Conservation (phyloP, 768 basidiomycete species). For the Tylopilus sp. region DNA sequence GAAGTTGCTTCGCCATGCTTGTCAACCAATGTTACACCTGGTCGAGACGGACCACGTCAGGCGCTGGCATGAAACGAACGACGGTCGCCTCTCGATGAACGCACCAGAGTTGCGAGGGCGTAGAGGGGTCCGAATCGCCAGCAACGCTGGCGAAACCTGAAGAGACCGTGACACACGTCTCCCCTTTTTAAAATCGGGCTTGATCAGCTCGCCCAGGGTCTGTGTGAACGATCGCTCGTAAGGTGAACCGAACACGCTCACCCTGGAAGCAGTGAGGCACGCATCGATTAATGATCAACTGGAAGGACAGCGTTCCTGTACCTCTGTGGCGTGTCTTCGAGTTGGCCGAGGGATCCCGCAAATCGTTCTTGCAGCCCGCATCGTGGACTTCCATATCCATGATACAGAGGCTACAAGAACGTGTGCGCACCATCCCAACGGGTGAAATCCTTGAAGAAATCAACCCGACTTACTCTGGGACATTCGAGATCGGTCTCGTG, state of each 20-base stretch:
- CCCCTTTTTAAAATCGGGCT: not conserved
- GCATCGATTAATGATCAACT: too few relatives aligned
- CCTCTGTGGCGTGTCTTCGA: not conserved
- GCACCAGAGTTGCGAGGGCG: not conserved
- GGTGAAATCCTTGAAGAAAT: too few relatives aligned
- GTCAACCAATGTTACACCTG: not conserved
- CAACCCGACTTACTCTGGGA: too few relatives aligned
- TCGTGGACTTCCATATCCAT: too few relatives aligned
- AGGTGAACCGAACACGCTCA: not conserved
- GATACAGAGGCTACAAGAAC: too few relatives aligned
- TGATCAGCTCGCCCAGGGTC: not conserved
- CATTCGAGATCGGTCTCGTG: too few relatives aligned
- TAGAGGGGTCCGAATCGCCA: too few relatives aligned
- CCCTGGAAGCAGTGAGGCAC: not conserved
- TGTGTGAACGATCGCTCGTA: not conserved
- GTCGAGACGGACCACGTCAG: not conserved
- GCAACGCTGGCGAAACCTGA: too few relatives aligned
- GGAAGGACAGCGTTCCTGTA: not conserved
- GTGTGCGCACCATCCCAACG: too few relatives aligned
- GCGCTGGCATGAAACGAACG: not conserved
- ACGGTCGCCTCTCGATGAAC: not conserved
- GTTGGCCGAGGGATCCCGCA: too few relatives aligned
- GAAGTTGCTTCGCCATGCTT: conserved; percentile 10
- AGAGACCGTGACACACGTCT: too few relatives aligned
- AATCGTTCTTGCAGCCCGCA: too few relatives aligned